A percentile compares a stretch with the other conserved stretches of the same genome.
Evolutionary conservation across 305 asterid genomes (phyloP).

Genomic region (Coffea humblotiana): DNA sequence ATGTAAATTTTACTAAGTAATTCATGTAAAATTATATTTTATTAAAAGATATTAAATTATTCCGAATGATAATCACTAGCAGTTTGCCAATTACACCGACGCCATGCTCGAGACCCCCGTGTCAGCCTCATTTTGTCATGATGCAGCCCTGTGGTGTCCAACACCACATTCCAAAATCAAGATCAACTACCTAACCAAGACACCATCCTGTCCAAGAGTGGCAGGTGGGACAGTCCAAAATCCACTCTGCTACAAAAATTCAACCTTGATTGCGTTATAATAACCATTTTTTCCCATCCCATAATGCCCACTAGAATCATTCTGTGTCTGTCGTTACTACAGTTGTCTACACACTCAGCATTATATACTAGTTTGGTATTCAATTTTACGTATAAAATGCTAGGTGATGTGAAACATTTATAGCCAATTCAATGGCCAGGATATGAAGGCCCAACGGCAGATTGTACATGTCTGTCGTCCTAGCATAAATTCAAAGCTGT

Average conservation of each 20-base stretch:
- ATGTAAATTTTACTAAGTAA: too few species aligned
- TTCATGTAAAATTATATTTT: too few species aligned
- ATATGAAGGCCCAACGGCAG: not conserved
- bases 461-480: too few species aligned
- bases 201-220: not conserved
- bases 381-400: not conserved
- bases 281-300: not conserved
- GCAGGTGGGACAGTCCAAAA: not conserved
- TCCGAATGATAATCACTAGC: too few species aligned
- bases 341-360: not conserved
- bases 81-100: too few species aligned
- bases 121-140: not conserved
- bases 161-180: conserved; percentile 28
- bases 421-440: not conserved
- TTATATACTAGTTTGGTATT: not conserved
- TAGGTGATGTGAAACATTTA: not conserved
- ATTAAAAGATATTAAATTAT: too few species aligned
- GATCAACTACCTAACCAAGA: conserved; percentile 29
- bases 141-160: conserved; percentile 24
- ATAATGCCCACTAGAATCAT: not conserved
- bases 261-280: conserved; percentile 14
- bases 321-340: not conserved
- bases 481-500: too few species aligned
- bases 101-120: not conserved
- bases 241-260: not conserved